Evolutionary conservation across 2,329 filamentous ascomycete genomes (phyloP), one percentile per base, ranked within the genome.

Genomic region (Pestalotiopsis sp.): DNA sequence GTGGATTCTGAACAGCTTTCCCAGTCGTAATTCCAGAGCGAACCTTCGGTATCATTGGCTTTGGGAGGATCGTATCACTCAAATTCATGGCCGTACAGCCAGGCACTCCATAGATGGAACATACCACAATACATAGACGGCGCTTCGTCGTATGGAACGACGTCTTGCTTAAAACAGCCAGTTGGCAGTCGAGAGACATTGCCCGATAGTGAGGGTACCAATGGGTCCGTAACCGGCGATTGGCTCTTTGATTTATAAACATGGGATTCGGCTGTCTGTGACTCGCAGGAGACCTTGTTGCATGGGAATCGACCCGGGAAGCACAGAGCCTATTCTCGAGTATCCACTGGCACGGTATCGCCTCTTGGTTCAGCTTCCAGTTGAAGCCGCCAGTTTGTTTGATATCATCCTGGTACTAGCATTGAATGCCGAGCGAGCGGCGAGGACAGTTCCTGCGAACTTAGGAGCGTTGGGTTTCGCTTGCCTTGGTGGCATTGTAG

Each of bases 271-370:
- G 40, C 23, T 45, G 20, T 2, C 11, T 41, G 52, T 66, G 65
- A 66, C 65, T 66, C 31, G 65, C 65, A 66, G 65, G 17, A 52
- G 36, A 31, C 9, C 27, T 31, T 66, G 14, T 45, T 58, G 63
- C 63, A 66, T 66, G 25, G 25, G 62, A 23, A 36, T 52, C 25
- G 27, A 12, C 4, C 25, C n/a, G 27, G 38, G 27, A 31, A 62
- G 36, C 38, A 59, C 59, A 20, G 31, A 62, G 36, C 25, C 59
- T 62, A 40, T 57, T 27, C 63, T 14, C 23, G 7, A 40, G 63
- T 57, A 66, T 66, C 49, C 59, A 36, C 59, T 20, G 31, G 36
- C 63, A 23, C 20, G 36, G 27, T 17, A 27, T 62, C 59, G 27
- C 31, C 59, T 40, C 59, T 13, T 20, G 25, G 17, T n/a, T 38